Conservation (phyloP, 768 basidiomycete species). For the Macrocybe gigantea region DNA sequence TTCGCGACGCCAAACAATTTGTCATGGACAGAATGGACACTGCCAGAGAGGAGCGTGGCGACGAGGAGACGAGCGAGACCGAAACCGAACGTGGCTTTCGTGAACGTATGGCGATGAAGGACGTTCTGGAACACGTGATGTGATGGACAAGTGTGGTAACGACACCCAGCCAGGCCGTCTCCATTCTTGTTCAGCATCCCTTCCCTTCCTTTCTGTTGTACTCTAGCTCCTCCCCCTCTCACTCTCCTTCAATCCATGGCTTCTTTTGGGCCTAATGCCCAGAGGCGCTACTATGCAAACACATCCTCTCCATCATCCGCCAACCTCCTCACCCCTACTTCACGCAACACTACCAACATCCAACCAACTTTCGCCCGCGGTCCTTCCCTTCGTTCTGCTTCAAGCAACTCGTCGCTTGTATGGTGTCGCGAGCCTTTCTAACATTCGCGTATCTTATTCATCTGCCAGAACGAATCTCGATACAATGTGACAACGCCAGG, state of each 20-base stretch:
- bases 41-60: too few relatives aligned
- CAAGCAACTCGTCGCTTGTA: constrained; percentile 39
- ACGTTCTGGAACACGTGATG: background rate
- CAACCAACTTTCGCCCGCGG: constrained; percentile 39
- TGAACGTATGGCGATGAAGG: too few relatives aligned
- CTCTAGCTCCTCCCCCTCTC: constrained; percentile 15
- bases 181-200: constrained; percentile 6
- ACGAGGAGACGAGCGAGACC: too few relatives aligned
- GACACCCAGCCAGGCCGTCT: background rate
- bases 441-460: background rate
- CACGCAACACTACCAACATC: constrained; percentile 20
- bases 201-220: constrained; percentile 5
- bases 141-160: background rate
- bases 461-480: constrained; percentile 32
- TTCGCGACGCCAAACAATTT: too few relatives aligned
- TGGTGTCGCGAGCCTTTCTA: constrained; percentile 11
- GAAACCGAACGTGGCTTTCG: too few relatives aligned
- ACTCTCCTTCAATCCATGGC: constrained; percentile 19
- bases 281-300: constrained; percentile 34
- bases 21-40: too few relatives aligned
- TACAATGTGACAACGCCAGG: constrained; percentile 26
- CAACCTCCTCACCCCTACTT: constrained; percentile 39
- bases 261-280: constrained; percentile 28
- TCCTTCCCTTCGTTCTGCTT: constrained; percentile 28
- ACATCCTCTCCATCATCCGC: constrained; percentile 43